A percentile compares a stretch with the other conserved stretches of the same genome.
phyloP scores from a whole-genome alignment of 805 yeast species.

The Candida corydali region DNA sequence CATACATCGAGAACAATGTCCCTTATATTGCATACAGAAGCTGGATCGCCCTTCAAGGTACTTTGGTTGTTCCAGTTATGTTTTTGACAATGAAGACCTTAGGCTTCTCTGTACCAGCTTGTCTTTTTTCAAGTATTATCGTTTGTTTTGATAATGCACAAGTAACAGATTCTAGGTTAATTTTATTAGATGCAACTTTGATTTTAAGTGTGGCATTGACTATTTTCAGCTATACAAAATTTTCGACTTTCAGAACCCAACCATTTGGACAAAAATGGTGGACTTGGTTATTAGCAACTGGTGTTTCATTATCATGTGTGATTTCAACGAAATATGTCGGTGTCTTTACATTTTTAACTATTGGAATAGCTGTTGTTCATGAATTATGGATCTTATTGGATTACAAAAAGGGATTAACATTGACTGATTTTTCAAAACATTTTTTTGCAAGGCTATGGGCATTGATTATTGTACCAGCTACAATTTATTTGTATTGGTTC shows the following conservation, averaged over 20 bases:
- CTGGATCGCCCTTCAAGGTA: slow-evolving; percentile 75
- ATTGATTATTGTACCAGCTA: slow-evolving; percentile 74
- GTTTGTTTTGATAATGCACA: slow-evolving; percentile 90
- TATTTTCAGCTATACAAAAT: slow-evolving; percentile 72
- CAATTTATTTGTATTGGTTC: slow-evolving; percentile 84
- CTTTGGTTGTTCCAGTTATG: slow-evolving; percentile 77
- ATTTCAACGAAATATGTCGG: slow-evolving; percentile 97
- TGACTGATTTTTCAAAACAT: slow-evolving; percentile 59
- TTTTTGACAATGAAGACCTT: slow-evolving; percentile 83
- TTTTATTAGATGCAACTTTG: slow-evolving; percentile 86
- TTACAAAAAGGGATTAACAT: slow-evolving; percentile 57
- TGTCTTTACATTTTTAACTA: slow-evolving; percentile 79
- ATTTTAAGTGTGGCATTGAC: slow-evolving; percentile 79
- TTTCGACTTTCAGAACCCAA: slow-evolving; percentile 57
- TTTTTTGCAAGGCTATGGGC: slow-evolving; percentile 68
- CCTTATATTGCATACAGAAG: slow-evolving; percentile 84
- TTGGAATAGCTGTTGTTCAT: slow-evolving; percentile 80
- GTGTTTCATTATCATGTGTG: slow-evolving; percentile 82
- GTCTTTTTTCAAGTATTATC: slow-evolving; percentile 69
- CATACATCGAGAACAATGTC: slow-evolving; percentile 70
- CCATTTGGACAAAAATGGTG: slow-evolving; percentile 81
- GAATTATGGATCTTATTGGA: slow-evolving; percentile 91
- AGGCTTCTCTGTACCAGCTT: slow-evolving; percentile 72
- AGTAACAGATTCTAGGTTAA: slow-evolving; percentile 83
- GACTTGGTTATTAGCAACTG: slow-evolving; percentile 81